Evolutionary conservation across 768 basidiomycete genomes (phyloP).

Genomic region (Boletellus emodensis): DNA sequence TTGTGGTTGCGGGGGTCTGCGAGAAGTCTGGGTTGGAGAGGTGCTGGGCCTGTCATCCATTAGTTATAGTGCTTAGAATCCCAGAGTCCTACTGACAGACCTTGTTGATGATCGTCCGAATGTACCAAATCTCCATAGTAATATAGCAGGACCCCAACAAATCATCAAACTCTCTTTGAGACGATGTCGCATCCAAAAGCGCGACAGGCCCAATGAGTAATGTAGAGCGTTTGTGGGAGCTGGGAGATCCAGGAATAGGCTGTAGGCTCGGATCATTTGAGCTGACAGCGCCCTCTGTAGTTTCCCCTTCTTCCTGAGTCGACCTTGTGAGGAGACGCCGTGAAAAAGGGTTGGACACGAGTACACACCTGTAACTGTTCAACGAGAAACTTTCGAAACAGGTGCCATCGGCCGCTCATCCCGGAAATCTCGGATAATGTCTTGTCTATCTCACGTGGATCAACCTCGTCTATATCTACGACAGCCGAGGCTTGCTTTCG

Average conservation of each 20-base stretch:
- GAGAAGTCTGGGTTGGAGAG: constrained; percentile 72
- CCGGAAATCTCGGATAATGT: constrained; percentile 82
- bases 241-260: not conserved
- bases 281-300: constrained; percentile 1
- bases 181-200: constrained; percentile 47
- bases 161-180: constrained; percentile 57
- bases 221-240: not conserved
- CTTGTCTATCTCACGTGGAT: constrained; percentile 90
- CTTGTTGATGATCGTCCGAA: constrained; percentile 82
- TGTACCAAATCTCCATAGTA: constrained; percentile 92
- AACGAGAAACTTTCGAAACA: constrained; percentile 84
- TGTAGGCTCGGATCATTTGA: constrained; percentile 5
- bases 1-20: constrained; percentile 60
- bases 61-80: not conserved
- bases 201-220: constrained; percentile 9
- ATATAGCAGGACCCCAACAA: constrained; percentile 74
- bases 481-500: constrained; percentile 31
- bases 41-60: constrained; percentile 67
- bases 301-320: constrained; percentile 17
- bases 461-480: constrained; percentile 55
- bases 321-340: not conserved
- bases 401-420: constrained; percentile 87
- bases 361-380: constrained; percentile 61
- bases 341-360: not conserved
- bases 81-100: constrained; percentile 35